Conservation (phyloP, 257 asterid genomes). For the Mentha longifolia region DNA sequence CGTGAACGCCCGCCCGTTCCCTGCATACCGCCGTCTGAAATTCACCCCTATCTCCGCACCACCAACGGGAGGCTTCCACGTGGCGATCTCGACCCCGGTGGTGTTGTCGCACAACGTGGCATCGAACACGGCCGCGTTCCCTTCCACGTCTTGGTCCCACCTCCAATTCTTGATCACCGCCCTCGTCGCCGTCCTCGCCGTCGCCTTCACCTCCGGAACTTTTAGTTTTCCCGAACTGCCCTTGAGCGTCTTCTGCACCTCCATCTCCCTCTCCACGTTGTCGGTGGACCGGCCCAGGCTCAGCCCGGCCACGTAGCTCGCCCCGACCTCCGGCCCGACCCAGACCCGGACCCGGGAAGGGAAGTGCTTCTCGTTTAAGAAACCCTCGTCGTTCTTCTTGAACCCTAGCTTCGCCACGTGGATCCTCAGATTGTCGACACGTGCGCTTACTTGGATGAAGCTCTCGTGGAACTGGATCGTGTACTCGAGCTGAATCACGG, state of each 20-base stretch:
- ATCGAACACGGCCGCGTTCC: slow-evolving; percentile 69
- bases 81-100: slow-evolving; percentile 65
- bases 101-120: slow-evolving; percentile 63
- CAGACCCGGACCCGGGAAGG: slow-evolving; percentile 79
- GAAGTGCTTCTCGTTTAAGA: slow-evolving; percentile 65
- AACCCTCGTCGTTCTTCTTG: slow-evolving; percentile 40
- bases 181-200: slow-evolving; percentile 57
- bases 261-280: slow-evolving; percentile 63
- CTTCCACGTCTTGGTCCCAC: slow-evolving; percentile 91
- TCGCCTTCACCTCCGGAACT: slow-evolving; percentile 55
- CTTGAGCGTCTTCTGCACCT: slow-evolving; percentile 61
- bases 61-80: slow-evolving; percentile 57
- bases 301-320: slow-evolving; percentile 73
- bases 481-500: slow-evolving; percentile 81
- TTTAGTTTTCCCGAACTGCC: slow-evolving; percentile 56
- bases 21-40: slow-evolving; percentile 50
- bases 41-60: slow-evolving; percentile 31
- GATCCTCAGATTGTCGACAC: slow-evolving; percentile 73
- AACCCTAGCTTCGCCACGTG: slow-evolving; percentile 76
- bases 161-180: slow-evolving; percentile 78
- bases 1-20: slow-evolving; percentile 61
- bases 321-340: slow-evolving; percentile 91
- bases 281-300: slow-evolving; percentile 79
- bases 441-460: slow-evolving; percentile 65
- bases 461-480: slow-evolving; percentile 57